Conservation (phyloP, 345 rosid genomes). For the Salix suchowensis region DNA sequence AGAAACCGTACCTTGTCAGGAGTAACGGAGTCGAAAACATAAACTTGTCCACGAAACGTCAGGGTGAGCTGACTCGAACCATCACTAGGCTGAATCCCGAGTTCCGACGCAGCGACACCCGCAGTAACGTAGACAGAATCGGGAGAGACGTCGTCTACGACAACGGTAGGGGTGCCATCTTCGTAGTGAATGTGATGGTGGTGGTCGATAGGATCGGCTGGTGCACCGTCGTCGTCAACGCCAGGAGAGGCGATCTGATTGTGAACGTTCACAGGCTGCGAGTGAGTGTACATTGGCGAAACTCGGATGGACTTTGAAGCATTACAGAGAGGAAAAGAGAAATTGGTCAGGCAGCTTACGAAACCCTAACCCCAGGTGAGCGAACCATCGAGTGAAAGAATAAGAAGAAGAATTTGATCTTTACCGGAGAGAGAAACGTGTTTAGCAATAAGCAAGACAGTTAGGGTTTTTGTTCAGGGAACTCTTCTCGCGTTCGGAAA, state of each 20-base stretch:
- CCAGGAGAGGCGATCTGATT: slow-evolving; percentile 33
- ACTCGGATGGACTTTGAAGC: slow-evolving; percentile 21
- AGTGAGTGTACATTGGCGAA: slow-evolving; percentile 54
- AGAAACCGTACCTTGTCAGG: slow-evolving; percentile 61
- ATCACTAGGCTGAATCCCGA: slow-evolving; percentile 28
- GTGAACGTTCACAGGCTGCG: slow-evolving; percentile 51
- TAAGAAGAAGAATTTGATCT: not conserved
- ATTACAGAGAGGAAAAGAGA: slow-evolving; percentile 16
- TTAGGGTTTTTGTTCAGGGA: too few species aligned
- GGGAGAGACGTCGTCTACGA: slow-evolving; percentile 45
- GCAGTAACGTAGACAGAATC: slow-evolving; percentile 46
- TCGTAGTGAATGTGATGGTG: slow-evolving; percentile 37
- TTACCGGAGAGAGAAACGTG: too few species aligned
- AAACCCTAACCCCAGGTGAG: slow-evolving; percentile 24
- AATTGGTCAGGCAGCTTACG: not conserved
- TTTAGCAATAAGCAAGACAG: too few species aligned
- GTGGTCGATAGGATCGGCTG: slow-evolving; percentile 40
- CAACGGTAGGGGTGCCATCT: slow-evolving; percentile 40
- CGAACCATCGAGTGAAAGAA: too few species aligned
- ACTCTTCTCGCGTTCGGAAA: not conserved
- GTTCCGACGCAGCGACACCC: slow-evolving; percentile 33
- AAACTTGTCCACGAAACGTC: slow-evolving; percentile 87
- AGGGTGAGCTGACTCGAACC: slow-evolving; percentile 62
- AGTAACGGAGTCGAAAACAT: slow-evolving; percentile 76
- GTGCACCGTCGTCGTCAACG: slow-evolving; percentile 36